phyloP scores from a whole-genome alignment of 1,284 basidiomycete genomes.

The Fomitiporia mediterranea region DNA sequence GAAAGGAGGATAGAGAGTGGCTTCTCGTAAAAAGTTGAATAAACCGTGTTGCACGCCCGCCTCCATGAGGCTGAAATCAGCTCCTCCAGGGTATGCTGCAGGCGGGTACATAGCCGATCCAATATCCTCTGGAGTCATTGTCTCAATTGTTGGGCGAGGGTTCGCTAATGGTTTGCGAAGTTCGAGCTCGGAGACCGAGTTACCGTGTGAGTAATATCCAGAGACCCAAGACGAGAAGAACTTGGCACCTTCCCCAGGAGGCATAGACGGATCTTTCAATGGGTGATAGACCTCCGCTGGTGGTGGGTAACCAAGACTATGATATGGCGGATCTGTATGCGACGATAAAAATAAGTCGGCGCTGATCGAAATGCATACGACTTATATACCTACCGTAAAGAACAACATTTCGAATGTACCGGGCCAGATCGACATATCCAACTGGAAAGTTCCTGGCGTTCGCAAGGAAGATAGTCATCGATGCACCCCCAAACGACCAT shows the following conservation, averaged over 20 bases:
- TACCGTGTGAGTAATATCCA: slow-evolving; percentile 28
- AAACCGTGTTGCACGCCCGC: slow-evolving; percentile 20
- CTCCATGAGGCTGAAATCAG: slow-evolving; percentile 21
- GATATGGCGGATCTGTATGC: background rate
- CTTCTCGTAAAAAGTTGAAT: slow-evolving; percentile 15
- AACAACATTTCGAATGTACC: background rate
- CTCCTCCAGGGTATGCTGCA: slow-evolving; percentile 23
- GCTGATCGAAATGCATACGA: too few species aligned
- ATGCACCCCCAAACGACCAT: slow-evolving; percentile 25
- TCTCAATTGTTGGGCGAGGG: slow-evolving; percentile 19
- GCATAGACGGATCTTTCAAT: slow-evolving; percentile 22
- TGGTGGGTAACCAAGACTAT: slow-evolving; percentile 24
- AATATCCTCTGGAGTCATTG: slow-evolving; percentile 22
- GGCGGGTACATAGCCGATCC: slow-evolving; percentile 12
- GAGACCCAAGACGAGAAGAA: slow-evolving; percentile 26
- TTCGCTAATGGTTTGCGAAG: slow-evolving; percentile 4
- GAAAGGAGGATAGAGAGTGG: slow-evolving; percentile 14
- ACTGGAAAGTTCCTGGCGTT: slow-evolving; percentile 19
- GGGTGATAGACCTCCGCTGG: slow-evolving; percentile 25
- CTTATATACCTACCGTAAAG: slow-evolving; percentile 2
- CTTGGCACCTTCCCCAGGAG: slow-evolving; percentile 21
- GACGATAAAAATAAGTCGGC: too few species aligned
- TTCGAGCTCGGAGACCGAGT: slow-evolving; percentile 3
- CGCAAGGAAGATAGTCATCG: slow-evolving; percentile 23
- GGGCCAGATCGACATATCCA: slow-evolving; percentile 18